Evolutionary conservation across 176 grass and related monocot species (phyloP).

Genomic region (Triticum timopheevii): DNA sequence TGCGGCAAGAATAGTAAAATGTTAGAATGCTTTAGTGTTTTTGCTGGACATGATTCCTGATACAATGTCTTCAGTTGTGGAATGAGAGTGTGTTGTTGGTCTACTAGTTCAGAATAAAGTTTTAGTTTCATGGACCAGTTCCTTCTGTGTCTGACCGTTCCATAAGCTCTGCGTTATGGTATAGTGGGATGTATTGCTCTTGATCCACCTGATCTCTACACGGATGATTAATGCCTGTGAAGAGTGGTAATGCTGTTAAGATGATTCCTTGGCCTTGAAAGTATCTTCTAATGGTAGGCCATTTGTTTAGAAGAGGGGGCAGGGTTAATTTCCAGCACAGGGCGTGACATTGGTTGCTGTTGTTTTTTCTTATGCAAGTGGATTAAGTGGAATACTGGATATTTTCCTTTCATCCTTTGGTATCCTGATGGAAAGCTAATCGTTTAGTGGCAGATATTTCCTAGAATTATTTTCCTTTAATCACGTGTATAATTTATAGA

Average conservation of each 20-base stretch:
- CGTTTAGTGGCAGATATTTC: background rate
- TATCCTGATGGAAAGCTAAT: background rate
- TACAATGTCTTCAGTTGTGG: background rate
- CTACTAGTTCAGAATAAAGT: background rate
- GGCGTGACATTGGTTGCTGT: background rate
- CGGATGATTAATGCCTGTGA: background rate
- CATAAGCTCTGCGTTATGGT: background rate
- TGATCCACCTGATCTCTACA: background rate
- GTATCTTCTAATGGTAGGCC: background rate
- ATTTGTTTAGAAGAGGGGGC: background rate
- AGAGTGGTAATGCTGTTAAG: background rate
- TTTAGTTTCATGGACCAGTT: background rate
- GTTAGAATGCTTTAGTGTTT: background rate
- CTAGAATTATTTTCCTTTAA: background rate
- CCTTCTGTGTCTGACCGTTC: background rate
- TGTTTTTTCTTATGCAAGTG: background rate
- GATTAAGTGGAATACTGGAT: background rate
- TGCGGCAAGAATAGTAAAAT: background rate
- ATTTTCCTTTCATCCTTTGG: background rate
- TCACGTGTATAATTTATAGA: background rate
- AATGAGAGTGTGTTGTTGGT: background rate
- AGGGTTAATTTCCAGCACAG: background rate
- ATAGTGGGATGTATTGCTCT: background rate
- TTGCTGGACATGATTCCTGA: background rate
- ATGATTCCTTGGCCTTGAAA: background rate